Percentiles rank a stretch among this genome's conserved stretches.
These are phyloP conservation scores for Saccharomyces kudriavzevii DNA, from an alignment of 805 yeast species.

Conservation along the genomic window DNA sequence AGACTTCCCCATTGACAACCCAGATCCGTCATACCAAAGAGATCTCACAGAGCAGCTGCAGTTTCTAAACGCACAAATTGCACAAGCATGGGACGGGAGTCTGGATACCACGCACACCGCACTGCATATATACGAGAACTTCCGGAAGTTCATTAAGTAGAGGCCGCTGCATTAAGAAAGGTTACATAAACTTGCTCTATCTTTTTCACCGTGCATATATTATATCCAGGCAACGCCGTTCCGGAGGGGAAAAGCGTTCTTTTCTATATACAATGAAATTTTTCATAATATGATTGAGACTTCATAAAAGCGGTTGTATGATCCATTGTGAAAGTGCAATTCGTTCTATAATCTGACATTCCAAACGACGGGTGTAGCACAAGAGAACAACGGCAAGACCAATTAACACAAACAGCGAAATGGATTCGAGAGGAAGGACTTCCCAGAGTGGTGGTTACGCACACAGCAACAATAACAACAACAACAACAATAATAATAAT, in stretches of 20 bases:
- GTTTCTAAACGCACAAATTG: slow-evolving; percentile 8
- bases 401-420: slow-evolving; percentile 25
- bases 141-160: slow-evolving; percentile 9
- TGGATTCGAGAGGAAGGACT: slow-evolving; percentile 18
- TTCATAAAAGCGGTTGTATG: not conserved
- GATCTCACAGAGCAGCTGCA: slow-evolving; percentile 10
- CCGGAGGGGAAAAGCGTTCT: not conserved
- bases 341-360: not conserved
- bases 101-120: slow-evolving; percentile 2
- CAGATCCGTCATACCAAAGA: slow-evolving; percentile 3
- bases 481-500: not conserved
- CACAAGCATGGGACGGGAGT: slow-evolving; percentile 1
- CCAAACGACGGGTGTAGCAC: slow-evolving; percentile 1
- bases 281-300: not conserved
- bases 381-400: slow-evolving; percentile 16
- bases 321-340: not conserved
- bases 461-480: slow-evolving; percentile 2
- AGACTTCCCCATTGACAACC: slow-evolving; percentile 33
- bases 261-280: not conserved
- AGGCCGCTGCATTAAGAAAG: not conserved
- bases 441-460: slow-evolving; percentile 3
- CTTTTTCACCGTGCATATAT: not conserved
- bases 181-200: not conserved
- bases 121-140: slow-evolving; percentile 12
- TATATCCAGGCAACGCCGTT: not conserved